Evolutionary conservation across 2,329 filamentous ascomycete genomes (phyloP).

Genomic region (Cladosporium sp.): DNA sequence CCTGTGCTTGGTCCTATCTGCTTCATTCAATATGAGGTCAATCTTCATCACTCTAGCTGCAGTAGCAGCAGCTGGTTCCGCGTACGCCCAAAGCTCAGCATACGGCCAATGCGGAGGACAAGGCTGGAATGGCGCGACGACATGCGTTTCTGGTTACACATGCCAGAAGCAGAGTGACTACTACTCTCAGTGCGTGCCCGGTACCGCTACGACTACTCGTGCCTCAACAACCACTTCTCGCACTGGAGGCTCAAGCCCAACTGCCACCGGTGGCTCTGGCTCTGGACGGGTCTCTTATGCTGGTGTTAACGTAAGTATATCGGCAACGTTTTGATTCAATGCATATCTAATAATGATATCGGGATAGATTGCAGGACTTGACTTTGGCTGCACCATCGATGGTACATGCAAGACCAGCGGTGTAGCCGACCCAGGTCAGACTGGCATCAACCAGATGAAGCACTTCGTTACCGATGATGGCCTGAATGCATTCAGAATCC

Average conservation of each 20-base stretch:
- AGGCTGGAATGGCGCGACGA: constrained; percentile 27
- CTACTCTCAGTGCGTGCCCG: constrained; percentile 31
- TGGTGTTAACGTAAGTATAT: constrained; percentile 28
- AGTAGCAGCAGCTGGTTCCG: constrained; percentile 16
- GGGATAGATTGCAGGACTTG: constrained; percentile 22
- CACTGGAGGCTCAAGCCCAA: not conserved
- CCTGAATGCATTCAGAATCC: constrained; percentile 56
- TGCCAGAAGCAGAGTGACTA: constrained; percentile 26
- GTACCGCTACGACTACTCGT: constrained; percentile 13
- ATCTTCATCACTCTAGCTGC: constrained; percentile 19
- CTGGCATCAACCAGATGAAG: constrained; percentile 45
- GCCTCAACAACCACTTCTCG: constrained; percentile 14
- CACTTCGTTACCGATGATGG: constrained; percentile 52
- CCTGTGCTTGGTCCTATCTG: not conserved
- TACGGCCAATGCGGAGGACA: constrained; percentile 26
- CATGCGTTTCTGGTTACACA: constrained; percentile 29
- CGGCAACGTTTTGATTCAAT: not conserved
- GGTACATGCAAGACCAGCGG: constrained; percentile 35
- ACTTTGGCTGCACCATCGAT: constrained; percentile 35
- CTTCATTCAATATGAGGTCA: constrained; percentile 21
- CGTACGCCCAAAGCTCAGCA: constrained; percentile 16
- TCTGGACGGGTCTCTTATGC: constrained; percentile 25
- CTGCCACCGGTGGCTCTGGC: not conserved
- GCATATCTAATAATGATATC: not conserved
- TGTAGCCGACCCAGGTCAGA: constrained; percentile 30